Conservation (phyloP, 2,329 filamentous ascomycete species). For the Diaporthe citri region DNA sequence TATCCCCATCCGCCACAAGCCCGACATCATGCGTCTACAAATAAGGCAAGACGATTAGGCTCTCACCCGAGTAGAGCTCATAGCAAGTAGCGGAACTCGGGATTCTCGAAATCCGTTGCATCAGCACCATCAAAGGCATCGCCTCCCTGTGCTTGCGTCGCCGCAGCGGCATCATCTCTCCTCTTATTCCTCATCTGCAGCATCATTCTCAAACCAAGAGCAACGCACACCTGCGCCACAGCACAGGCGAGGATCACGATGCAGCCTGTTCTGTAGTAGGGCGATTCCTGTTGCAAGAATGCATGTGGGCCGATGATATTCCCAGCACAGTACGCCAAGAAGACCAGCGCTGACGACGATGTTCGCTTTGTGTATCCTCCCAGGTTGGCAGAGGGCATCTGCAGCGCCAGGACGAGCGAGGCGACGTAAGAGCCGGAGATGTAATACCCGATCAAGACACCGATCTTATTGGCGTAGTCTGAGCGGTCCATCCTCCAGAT, state of each 20-base stretch:
- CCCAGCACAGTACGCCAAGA: slow-evolving; percentile 59
- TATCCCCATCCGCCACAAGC: background rate
- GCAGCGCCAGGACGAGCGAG: slow-evolving; percentile 65
- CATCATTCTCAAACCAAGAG: slow-evolving; percentile 51
- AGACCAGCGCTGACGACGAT: slow-evolving; percentile 59
- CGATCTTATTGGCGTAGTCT: slow-evolving; percentile 53
- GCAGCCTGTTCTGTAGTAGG: slow-evolving; percentile 64
- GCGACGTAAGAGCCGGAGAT: slow-evolving; percentile 62
- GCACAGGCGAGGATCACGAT: slow-evolving; percentile 63
- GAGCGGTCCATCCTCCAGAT: slow-evolving; percentile 62
- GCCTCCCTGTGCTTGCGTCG: slow-evolving; percentile 40
- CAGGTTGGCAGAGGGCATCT: slow-evolving; percentile 62
- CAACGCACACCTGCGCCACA: slow-evolving; percentile 54
- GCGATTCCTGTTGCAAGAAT: slow-evolving; percentile 58
- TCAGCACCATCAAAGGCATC: slow-evolving; percentile 47
- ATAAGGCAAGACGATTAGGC: background rate
- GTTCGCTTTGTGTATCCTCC: slow-evolving; percentile 62
- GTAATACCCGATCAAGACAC: slow-evolving; percentile 65
- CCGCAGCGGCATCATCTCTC: slow-evolving; percentile 50
- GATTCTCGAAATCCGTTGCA: slow-evolving; percentile 55
- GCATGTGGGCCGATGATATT: slow-evolving; percentile 62
- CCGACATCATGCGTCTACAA: background rate
- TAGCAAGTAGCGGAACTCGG: slow-evolving; percentile 48
- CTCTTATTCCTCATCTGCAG: slow-evolving; percentile 54
- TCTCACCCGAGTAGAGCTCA: slow-evolving; percentile 35